Evolutionary conservation across 208 protist species (phyloP), one percentile per base, ranked within the genome.

Genomic region (Trypanosoma scelopori): DNA sequence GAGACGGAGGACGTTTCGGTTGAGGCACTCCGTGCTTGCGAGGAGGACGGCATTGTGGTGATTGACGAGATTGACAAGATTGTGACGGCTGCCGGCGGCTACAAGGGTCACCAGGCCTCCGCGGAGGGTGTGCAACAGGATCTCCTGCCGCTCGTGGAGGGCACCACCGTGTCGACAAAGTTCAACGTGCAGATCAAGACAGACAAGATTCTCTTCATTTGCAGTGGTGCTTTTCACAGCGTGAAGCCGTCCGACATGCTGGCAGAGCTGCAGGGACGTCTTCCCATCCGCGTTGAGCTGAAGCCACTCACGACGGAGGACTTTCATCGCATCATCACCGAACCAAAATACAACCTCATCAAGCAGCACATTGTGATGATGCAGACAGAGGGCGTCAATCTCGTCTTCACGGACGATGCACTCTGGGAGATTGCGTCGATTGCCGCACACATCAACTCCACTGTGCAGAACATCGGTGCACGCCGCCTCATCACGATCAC

Each of bases 21-120:
- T 7, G 89, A 97, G 83, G 97, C 97, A n/a, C 75, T 98, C 56
- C 86, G 91, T 9, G 89, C 94, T 2, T 98, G 97, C 55, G 95
- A 99, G 83, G 87, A 98, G 78, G 95, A 99, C 73, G 98, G 98
- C 60, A 99, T 99, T 68, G 97, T 99, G 0, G 98, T 99, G 39
- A 98, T 99, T 60, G 98, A 99, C 73, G 98, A 99, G 71, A 99
- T 99, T 61, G 98, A 99, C 85, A 99, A 99, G 83, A 99, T 99
- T 65, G 93, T 97, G 57, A 95, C 89, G 16, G 81, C 89, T 0
- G 76, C 87, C 0, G 90, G 91, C 20, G 85, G 84, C 35, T 93
- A 92, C 77, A 92, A 95, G 64, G 89, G 91, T 3, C 87, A 94
- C 57, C 95, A 99, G 77, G 96, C 96, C 7, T 94, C 81, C 32